Evolutionary conservation across 2,329 filamentous ascomycete species (phyloP), one percentile per base, ranked within the genome.

Genomic region (Bipolaris cookei): DNA sequence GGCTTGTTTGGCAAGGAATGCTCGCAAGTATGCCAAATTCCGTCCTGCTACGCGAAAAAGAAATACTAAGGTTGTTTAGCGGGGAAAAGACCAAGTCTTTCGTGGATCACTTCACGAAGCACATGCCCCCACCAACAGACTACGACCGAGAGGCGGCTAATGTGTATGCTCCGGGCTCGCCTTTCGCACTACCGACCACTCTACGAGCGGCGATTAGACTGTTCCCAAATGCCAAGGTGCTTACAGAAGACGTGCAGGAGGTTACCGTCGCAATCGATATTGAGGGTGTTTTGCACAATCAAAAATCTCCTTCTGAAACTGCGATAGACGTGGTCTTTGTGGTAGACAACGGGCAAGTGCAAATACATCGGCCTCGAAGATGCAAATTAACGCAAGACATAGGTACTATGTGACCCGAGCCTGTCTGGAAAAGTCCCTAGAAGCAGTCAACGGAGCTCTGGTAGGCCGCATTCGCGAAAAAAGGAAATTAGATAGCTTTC

Each of bases 311-410:
- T 35, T 42, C 48, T 6, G 54, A 70, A 23, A 46, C 51, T 3
- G 58, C 56, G 6, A 58, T 78, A 16, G 75, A 77, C 60, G 55
- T 77, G 4, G 58, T 76, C 5, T 65, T 78, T 20, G 56, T 78
- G 18, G 60, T 78, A 32, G 76, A 78, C 56, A 78, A 77, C 48
- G 71, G 73, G 74, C 77, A 62, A 59, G 56, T 53, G 34, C 14
- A 5, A 7, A n/a, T 6, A 10, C 14, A 13, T 16, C 20, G 20
- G 28, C 21, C 18, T 34, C 13, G 4, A 21, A 5, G 14, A 42
- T 35, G 14, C 20, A 21, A 23, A 38, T 55, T 63, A 34, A 65
- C 39, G 11, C 30, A 32, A 6, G 14, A 1, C 41, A 20, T 25
- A 74, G 71, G 1, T 73, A 72, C 53, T 72, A 72, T 37, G 70